Conservation (phyloP, 352 stramenopile species). For the Pythium insidiosum region DNA sequence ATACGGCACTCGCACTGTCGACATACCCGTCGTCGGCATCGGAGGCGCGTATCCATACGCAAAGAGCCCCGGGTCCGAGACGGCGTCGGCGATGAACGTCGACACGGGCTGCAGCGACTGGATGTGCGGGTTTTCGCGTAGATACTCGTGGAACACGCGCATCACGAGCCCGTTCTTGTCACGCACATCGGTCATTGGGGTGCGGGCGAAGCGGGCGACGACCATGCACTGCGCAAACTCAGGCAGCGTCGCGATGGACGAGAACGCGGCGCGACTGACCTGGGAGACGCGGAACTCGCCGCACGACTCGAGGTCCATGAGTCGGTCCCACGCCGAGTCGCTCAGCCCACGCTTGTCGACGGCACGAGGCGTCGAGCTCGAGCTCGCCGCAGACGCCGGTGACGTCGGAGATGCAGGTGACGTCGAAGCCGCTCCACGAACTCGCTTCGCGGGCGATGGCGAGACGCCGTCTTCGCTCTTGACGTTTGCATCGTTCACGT, state of each 20-base stretch:
- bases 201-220: constrained; percentile 57
- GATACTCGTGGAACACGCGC: constrained; percentile 63
- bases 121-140: constrained; percentile 64
- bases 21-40: constrained; percentile 41
- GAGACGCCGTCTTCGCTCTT: constrained; percentile 3
- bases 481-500: neutral
- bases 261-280: constrained; percentile 63
- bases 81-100: constrained; percentile 33
- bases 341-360: constrained; percentile 26
- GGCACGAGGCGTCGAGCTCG: neutral
- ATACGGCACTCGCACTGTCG: constrained; percentile 39
- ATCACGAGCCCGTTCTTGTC: constrained; percentile 78
- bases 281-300: constrained; percentile 60
- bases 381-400: neutral
- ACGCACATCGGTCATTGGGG: constrained; percentile 44
- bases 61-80: constrained; percentile 43
- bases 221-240: constrained; percentile 74
- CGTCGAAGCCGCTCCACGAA: neutral
- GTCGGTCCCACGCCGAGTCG: constrained; percentile 58
- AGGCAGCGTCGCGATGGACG: constrained; percentile 51
- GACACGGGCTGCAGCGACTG: constrained; percentile 35
- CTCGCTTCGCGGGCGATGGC: neutral
- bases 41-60: constrained; percentile 67
- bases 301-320: constrained; percentile 63
- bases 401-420: neutral